Evolutionary conservation across 306 rosid species (phyloP).

Genomic region (Geum urbanum): DNA sequence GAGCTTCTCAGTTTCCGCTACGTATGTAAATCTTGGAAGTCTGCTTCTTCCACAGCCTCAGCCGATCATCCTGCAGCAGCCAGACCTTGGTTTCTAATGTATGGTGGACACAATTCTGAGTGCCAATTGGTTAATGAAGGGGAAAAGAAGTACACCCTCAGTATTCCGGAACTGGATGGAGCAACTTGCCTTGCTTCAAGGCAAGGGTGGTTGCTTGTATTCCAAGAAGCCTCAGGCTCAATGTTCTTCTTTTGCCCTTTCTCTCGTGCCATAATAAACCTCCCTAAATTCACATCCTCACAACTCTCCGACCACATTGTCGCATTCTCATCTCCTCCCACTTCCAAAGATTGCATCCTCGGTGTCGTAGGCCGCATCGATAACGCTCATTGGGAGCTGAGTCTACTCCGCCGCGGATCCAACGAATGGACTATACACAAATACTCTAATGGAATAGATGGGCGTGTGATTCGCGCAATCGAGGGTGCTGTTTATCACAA

Average conservation of each 20-base stretch:
- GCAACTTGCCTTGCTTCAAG: constrained; percentile 42
- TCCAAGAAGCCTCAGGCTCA: constrained; percentile 1
- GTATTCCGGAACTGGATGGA: constrained; percentile 20
- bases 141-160: not conserved
- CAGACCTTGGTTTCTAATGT: constrained; percentile 26
- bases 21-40: constrained; percentile 32
- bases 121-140: constrained; percentile 1
- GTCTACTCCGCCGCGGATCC: constrained; percentile 10
- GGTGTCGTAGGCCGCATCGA: not conserved
- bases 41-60: constrained; percentile 19
- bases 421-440: constrained; percentile 9
- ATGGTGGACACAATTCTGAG: constrained; percentile 6
- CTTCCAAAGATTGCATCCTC: constrained; percentile 22
- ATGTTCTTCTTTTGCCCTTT: constrained; percentile 36
- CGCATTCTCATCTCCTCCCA: constrained; percentile 29
- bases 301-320: constrained; percentile 18
- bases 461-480: not conserved
- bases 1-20: constrained; percentile 27
- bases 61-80: not conserved
- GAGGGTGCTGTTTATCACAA: not conserved
- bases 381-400: not conserved
- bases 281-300: constrained; percentile 25
- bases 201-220: constrained; percentile 40
- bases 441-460: no score
- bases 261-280: constrained; percentile 27